phyloP scores from a whole-genome alignment of 2,329 filamentous ascomycete genomes.

The Cladosporium phlei region DNA sequence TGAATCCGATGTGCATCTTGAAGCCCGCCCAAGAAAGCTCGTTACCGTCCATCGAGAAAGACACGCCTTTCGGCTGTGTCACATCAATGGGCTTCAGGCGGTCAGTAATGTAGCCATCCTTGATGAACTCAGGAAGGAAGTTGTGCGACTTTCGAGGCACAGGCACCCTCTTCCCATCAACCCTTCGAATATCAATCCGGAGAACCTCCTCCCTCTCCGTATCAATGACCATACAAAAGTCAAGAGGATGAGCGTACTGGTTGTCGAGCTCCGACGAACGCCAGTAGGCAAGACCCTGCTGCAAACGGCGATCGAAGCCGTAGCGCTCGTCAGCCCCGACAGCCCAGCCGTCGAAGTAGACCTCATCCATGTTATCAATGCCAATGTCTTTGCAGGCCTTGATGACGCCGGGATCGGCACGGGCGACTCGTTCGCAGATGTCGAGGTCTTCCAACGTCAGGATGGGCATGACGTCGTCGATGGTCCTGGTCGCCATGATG shows the following conservation, averaged over 20 bases:
- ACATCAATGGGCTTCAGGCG: slow-evolving; percentile 63
- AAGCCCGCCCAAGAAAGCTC: slow-evolving; percentile 46
- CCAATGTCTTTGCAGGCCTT: slow-evolving; percentile 33
- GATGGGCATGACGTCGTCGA: slow-evolving; percentile 45
- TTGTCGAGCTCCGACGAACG: slow-evolving; percentile 29
- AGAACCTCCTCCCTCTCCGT: slow-evolving; percentile 27
- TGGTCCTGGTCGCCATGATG: slow-evolving; percentile 3
- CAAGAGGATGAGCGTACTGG: slow-evolving; percentile 32
- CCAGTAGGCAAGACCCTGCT: slow-evolving; percentile 34
- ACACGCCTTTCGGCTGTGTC: slow-evolving; percentile 61
- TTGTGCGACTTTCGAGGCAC: slow-evolving; percentile 26
- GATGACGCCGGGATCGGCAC: slow-evolving; percentile 31
- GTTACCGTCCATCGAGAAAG: slow-evolving; percentile 50
- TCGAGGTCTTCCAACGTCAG: slow-evolving; percentile 35
- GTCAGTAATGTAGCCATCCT: slow-evolving; percentile 46
- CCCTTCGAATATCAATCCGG: slow-evolving; percentile 31
- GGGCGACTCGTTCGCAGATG: slow-evolving; percentile 32
- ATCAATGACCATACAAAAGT: slow-evolving; percentile 31
- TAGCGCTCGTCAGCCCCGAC: slow-evolving; percentile 36
- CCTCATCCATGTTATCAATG: slow-evolving; percentile 34
- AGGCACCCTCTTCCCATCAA: slow-evolving; percentile 28
- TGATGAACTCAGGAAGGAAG: slow-evolving; percentile 35
- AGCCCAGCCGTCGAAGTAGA: slow-evolving; percentile 35
- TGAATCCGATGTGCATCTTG: slow-evolving; percentile 64
- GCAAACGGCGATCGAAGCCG: slow-evolving; percentile 32